phyloP scores from a whole-genome alignment of 106 monocot genomes.

The Dioscorea dumetorum region DNA sequence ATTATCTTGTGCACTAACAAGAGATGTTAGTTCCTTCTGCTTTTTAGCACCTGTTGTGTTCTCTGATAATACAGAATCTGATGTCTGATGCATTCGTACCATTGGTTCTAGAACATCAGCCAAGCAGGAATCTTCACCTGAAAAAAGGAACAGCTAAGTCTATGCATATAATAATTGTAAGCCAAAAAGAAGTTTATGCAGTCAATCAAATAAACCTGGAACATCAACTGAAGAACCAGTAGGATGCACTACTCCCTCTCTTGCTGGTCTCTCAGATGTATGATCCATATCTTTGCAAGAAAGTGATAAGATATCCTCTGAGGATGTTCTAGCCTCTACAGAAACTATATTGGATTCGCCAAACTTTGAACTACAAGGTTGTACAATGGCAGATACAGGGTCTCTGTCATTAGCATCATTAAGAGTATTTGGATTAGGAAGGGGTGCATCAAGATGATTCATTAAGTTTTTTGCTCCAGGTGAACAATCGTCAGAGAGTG shows the following conservation, averaged over 20 bases:
- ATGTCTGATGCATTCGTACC: constrained; percentile 2
- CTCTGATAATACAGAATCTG: constrained; percentile 6
- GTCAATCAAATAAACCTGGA: constrained; percentile 36
- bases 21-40: too few species aligned
- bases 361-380: too few species aligned
- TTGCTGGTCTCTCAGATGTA: constrained; percentile 13
- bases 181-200: too few species aligned
- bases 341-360: background rate
- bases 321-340: background rate
- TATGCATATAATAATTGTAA: too few species aligned
- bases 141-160: constrained; percentile 1
- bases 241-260: constrained; percentile 11
- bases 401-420: background rate
- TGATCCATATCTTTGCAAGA: constrained; percentile 9
- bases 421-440: too few species aligned
- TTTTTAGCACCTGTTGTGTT: constrained; percentile 10
- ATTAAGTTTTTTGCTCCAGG: too few species aligned
- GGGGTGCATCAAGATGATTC: too few species aligned
- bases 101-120: constrained; percentile 4
- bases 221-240: constrained; percentile 20
- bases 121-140: constrained; percentile 17
- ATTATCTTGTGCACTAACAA: too few species aligned
- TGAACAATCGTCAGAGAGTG: background rate
- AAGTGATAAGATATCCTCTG: constrained; percentile 16
- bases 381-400: background rate